A percentile compares a stretch with the other conserved stretches of the same genome.
Conservation (phyloP, 257 asterid genomes). For the Datura wrightii region DNA sequence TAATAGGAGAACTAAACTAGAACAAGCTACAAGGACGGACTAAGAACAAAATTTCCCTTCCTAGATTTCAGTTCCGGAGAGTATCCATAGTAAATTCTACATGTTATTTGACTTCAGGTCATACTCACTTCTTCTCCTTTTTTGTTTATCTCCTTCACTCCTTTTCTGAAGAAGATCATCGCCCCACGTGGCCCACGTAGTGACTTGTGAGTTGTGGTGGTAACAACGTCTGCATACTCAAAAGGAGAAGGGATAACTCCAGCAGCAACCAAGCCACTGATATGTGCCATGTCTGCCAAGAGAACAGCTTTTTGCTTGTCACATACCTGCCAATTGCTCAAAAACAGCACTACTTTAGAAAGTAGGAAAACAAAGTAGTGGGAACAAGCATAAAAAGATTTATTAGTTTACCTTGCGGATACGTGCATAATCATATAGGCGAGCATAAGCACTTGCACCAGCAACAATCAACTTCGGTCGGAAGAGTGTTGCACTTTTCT, state of each 20-base stretch:
- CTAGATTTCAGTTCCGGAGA: conserved; percentile 7
- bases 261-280: conserved; percentile 98
- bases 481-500: conserved; percentile 88
- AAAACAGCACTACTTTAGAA: not conserved
- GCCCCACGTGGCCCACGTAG: conserved; percentile 99
- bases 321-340: conserved; percentile 69
- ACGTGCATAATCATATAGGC: conserved; percentile 86
- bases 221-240: conserved; percentile 92
- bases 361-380: not conserved
- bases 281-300: conserved; percentile 99
- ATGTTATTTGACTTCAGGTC: conserved; percentile 17
- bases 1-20: not conserved
- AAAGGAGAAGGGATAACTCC: conserved; percentile 98
- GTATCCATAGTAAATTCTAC: not conserved
- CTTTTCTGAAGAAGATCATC: conserved; percentile 94
- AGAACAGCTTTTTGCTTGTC: conserved; percentile 86
- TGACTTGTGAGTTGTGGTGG: conserved; percentile 97
- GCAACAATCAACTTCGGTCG: conserved; percentile 96
- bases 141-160: conserved; percentile 84
- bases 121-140: conserved; percentile 88
- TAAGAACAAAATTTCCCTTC: not conserved
- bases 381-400: not conserved
- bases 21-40: not conserved
- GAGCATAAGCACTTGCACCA: conserved; percentile 99
- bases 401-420: conserved; percentile 72